These are phyloP conservation scores for Lactarius tabidus DNA, from an alignment of 768 basidiomycete genomes.

Conservation along the genomic window DNA sequence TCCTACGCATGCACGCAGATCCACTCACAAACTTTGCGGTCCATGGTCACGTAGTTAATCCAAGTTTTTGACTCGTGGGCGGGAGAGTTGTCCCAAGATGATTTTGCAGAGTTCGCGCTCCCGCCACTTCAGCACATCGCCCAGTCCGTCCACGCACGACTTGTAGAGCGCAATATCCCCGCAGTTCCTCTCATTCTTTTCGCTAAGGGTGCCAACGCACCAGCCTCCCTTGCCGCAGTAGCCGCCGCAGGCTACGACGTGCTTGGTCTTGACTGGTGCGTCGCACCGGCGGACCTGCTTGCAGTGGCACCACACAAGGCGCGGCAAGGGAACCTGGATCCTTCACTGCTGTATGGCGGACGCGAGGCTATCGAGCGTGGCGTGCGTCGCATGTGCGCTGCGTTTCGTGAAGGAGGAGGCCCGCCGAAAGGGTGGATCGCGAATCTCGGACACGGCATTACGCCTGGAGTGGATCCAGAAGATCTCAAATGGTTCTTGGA, in stretches of 20 bases:
- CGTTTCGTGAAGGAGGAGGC: conserved; percentile 56
- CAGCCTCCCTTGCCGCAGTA: conserved; percentile 49
- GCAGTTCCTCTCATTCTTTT: conserved; percentile 84
- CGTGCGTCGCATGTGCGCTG: conserved; percentile 76
- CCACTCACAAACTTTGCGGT: not conserved
- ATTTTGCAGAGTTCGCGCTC: conserved; percentile 80
- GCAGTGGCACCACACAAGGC: conserved; percentile 57
- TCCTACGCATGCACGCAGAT: not conserved
- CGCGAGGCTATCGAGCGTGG: conserved; percentile 79
- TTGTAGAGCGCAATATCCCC: conserved; percentile 51
- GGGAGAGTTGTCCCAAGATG: conserved; percentile 83
- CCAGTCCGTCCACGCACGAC: conserved; percentile 54
- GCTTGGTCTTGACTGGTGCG: conserved; percentile 88
- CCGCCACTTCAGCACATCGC: conserved; percentile 76
- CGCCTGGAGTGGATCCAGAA: conserved; percentile 91
- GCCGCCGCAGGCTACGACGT: conserved; percentile 75
- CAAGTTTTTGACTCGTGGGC: conserved; percentile 99
- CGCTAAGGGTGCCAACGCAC: conserved; percentile 89
- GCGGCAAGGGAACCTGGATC: conserved; percentile 94
- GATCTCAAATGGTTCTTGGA: conserved; percentile 89
- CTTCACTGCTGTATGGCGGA: conserved; percentile 80
- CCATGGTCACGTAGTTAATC: conserved; percentile 53
- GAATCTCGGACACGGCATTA: conserved; percentile 96
- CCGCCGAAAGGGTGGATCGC: conserved; percentile 82
- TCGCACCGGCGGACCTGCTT: conserved; percentile 71